Evolutionary conservation across 1,284 basidiomycete genomes (phyloP), one percentile per base, ranked within the genome.

Genomic region (Tilletia caries): DNA sequence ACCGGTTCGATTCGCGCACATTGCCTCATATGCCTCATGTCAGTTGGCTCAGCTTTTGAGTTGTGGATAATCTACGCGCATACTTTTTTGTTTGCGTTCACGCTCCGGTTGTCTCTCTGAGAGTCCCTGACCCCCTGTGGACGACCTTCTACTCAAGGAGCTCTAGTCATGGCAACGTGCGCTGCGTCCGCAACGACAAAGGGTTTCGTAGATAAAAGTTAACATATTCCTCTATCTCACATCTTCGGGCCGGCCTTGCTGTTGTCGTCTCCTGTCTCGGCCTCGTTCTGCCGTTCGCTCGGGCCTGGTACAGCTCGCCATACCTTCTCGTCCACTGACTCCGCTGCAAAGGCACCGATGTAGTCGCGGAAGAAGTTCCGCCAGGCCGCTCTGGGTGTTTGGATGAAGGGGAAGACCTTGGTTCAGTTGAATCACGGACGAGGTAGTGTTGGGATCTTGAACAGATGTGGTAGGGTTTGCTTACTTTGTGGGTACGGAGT

Each of bases 301-400:
- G 58, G 58, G 1, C 58, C 58, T 3, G 58, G 58, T 20, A 62
- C 58, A 18, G 10, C 18, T 3, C 58, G 58, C 58, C 58, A 62
- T 29, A 29, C 58, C 18, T 29, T 29, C 15, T 62, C 58, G 58
- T 62, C 58, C 3, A 58, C 52, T 29, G 27, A 6, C 5, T 29
- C 58, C 10, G 27, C 33, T 6, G 12, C 74, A 68, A 81, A 82
- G 32, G 72, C 70, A 34, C 67, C 64, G 41, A 82, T 67, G 33
- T 71, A 79, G 69, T 79, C 81, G 13, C 76, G 72, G 66, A 81
- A 73, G 65, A 82, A 82, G 71, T 80, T 78, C 44, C 81, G 69
- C 79, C 79, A 82, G 13, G 77, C 73, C n/a, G 80, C 79, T 27
- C 74, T 76, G 72, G 18, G 3, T 3, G 46, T 6, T 5, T 34